Evolutionary conservation across 2,329 filamentous ascomycete species (phyloP).

Genomic region (Aaosphaeria pasadenensis): DNA sequence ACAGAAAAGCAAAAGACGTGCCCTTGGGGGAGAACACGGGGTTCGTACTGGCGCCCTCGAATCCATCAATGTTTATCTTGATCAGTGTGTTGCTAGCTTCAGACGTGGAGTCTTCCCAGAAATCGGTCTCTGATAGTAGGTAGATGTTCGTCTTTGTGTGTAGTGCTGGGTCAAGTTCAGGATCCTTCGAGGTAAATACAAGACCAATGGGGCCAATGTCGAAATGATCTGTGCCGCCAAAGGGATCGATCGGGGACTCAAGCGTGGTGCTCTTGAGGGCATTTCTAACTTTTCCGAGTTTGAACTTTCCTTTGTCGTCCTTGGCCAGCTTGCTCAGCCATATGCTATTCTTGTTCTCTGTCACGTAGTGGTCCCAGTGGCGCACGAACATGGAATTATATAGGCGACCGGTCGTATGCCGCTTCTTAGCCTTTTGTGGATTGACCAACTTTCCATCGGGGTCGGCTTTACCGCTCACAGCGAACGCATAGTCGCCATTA

Average conservation of each 20-base stretch:
- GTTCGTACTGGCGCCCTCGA: slow-evolving; percentile 60
- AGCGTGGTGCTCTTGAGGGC: slow-evolving; percentile 58
- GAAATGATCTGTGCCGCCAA: slow-evolving; percentile 78
- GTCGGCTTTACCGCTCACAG: slow-evolving; percentile 60
- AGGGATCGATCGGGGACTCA: slow-evolving; percentile 70
- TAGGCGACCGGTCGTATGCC: slow-evolving; percentile 63
- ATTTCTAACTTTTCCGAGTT: slow-evolving; percentile 55
- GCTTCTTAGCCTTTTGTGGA: slow-evolving; percentile 57
- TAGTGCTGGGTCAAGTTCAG: slow-evolving; percentile 65
- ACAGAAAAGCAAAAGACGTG: slow-evolving; percentile 68
- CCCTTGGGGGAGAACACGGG: slow-evolving; percentile 76
- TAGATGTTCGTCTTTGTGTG: slow-evolving; percentile 84
- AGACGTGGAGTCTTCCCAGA: slow-evolving; percentile 33
- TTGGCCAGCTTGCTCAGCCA: slow-evolving; percentile 64
- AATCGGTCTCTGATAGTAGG: slow-evolving; percentile 61
- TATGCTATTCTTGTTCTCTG: slow-evolving; percentile 66
- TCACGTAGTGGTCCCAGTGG: slow-evolving; percentile 71
- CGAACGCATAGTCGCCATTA: slow-evolving; percentile 41
- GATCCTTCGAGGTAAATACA: slow-evolving; percentile 74
- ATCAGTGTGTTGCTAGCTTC: slow-evolving; percentile 37
- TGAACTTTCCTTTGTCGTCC: slow-evolving; percentile 24
- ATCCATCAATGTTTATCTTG: slow-evolving; percentile 57
- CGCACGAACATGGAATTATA: slow-evolving; percentile 75
- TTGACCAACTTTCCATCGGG: slow-evolving; percentile 69
- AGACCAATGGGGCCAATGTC: slow-evolving; percentile 67